These are phyloP conservation scores for Penicillium paradoxum DNA, from an alignment of 495 filamentous ascomycete species.

Conservation along the genomic window DNA sequence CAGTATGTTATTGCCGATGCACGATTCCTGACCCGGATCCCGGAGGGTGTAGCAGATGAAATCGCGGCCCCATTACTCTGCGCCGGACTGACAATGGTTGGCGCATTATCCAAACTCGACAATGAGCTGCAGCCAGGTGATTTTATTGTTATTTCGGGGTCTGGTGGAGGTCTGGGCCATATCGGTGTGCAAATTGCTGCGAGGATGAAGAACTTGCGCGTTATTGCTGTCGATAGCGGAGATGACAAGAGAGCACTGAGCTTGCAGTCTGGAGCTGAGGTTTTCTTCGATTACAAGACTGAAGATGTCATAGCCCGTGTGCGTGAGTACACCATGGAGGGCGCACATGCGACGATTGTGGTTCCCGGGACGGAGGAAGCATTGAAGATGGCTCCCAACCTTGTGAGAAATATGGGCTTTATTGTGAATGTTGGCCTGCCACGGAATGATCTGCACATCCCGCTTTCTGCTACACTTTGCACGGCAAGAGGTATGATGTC, in stretches of 20 bases:
- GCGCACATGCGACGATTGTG: slow-evolving; percentile 30
- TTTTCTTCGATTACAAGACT: slow-evolving; percentile 27
- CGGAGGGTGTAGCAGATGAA: slow-evolving; percentile 22
- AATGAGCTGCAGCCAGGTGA: slow-evolving; percentile 21
- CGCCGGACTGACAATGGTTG: slow-evolving; percentile 31
- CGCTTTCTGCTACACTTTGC: slow-evolving; percentile 25
- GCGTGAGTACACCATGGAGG: slow-evolving; percentile 26
- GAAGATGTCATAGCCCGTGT: slow-evolving; percentile 26
- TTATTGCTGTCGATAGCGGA: slow-evolving; percentile 33
- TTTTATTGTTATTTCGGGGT: slow-evolving; percentile 32
- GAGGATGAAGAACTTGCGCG: slow-evolving; percentile 22
- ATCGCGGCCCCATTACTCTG: slow-evolving; percentile 33
- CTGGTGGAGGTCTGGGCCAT: slow-evolving; percentile 35
- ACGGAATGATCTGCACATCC: slow-evolving; percentile 23
- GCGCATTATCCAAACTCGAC: slow-evolving; percentile 23
- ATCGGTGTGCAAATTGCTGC: slow-evolving; percentile 33
- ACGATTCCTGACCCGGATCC: slow-evolving; percentile 26
- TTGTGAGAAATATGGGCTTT: slow-evolving; percentile 28
- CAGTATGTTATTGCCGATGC: slow-evolving; percentile 32
- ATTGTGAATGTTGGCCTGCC: slow-evolving; percentile 30
- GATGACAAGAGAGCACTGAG: slow-evolving; percentile 28
- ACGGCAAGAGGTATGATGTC: slow-evolving; percentile 24
- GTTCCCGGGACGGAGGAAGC: slow-evolving; percentile 25
- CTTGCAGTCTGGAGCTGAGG: slow-evolving; percentile 26
- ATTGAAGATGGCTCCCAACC: slow-evolving; percentile 18